phyloP scores from a whole-genome alignment of 768 basidiomycete genomes.

The Ramaria rubella region DNA sequence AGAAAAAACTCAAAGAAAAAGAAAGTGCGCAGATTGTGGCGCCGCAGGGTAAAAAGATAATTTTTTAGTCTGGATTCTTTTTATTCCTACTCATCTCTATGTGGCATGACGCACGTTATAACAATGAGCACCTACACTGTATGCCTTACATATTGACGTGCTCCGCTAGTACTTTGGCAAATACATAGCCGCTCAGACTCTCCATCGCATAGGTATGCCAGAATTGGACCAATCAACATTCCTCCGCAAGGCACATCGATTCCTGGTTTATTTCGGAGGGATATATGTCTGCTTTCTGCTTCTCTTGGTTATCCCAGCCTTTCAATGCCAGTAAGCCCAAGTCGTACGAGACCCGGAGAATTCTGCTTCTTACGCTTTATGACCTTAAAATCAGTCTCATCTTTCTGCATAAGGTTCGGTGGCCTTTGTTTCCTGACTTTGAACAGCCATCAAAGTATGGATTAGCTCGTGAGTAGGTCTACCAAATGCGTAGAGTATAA shows the following conservation, averaged over 20 bases:
- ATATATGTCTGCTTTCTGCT: conserved; percentile 49
- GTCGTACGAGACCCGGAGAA: not conserved
- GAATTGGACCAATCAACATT: not conserved
- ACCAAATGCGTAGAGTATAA: not conserved
- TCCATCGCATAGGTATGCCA: not conserved
- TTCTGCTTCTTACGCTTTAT: conserved; percentile 11
- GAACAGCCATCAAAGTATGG: conserved; percentile 71
- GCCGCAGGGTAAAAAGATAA: conserved; percentile 81
- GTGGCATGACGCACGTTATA: no score
- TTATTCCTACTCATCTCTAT: no score
- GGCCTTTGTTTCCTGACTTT: conserved; percentile 60
- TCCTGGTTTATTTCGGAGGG: conserved; percentile 38
- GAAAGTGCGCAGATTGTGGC: conserved; percentile 47
- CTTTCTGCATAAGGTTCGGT: conserved; percentile 60
- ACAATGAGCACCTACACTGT: no score
- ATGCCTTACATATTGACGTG: no score
- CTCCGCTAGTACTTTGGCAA: not conserved
- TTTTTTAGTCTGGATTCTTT: conserved; percentile 21
- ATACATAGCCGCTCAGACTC: not conserved
- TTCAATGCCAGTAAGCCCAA: conserved; percentile 63
- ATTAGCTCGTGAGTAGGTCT: conserved; percentile 69
- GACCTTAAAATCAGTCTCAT: conserved; percentile 32
- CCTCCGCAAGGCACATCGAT: conserved; percentile 19
- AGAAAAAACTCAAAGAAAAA: conserved; percentile 70
- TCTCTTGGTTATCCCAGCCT: conserved; percentile 51